Evolutionary conservation across 495 filamentous ascomycete species (phyloP).

Genomic region (Astrothelium subdiscretum): DNA sequence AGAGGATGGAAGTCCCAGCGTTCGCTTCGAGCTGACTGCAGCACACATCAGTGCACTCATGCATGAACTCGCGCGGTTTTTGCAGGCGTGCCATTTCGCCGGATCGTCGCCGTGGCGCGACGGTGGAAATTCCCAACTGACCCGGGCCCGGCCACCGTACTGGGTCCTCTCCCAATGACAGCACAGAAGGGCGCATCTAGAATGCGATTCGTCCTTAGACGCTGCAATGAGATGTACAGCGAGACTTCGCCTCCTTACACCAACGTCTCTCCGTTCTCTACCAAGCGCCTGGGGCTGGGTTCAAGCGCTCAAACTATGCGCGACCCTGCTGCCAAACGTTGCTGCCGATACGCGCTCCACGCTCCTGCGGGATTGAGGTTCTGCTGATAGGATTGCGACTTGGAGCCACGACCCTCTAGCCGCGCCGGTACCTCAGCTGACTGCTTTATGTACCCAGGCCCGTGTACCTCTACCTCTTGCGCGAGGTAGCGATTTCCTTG

Average conservation of each 20-base stretch:
- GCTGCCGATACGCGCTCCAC: neutral
- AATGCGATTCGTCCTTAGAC: neutral
- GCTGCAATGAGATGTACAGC: neutral
- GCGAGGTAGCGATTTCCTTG: neutral
- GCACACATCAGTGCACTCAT: neutral
- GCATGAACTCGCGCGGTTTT: neutral
- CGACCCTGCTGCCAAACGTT: neutral
- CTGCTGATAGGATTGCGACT: neutral
- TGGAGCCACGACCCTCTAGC: neutral
- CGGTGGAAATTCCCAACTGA: conserved; percentile 1
- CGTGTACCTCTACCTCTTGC: conserved; percentile 1
- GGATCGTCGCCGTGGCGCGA: neutral
- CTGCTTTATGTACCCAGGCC: neutral
- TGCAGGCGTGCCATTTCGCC: neutral
- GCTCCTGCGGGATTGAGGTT: neutral
- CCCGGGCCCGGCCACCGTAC: neutral
- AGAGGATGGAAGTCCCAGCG: neutral
- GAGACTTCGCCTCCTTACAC: neutral
- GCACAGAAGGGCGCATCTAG: neutral
- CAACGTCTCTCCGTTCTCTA: neutral
- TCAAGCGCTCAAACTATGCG: neutral
- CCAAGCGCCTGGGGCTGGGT: neutral
- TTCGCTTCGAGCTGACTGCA: conserved; percentile 1
- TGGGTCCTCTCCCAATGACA: neutral
- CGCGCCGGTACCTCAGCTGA: conserved; percentile 1